Evolutionary conservation across 2,329 filamentous ascomycete genomes (phyloP).

Genomic region (Talaromyces verruculosus): DNA sequence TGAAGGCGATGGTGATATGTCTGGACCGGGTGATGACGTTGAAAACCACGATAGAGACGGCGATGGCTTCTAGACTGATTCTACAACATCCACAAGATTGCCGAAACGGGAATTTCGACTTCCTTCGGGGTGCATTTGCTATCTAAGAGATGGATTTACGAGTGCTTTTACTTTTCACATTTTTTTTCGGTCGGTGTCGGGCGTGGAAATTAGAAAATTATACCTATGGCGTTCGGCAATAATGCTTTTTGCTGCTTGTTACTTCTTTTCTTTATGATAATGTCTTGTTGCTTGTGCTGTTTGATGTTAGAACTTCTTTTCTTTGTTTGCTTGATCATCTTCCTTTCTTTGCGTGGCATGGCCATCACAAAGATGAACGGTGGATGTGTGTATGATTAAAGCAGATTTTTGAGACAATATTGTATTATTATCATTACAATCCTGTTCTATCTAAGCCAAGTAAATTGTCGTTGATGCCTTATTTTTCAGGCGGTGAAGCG

Average conservation of each 20-base stretch:
- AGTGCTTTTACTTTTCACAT: neutral
- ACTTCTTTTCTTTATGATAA: neutral
- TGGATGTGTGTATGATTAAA: constrained; percentile 6
- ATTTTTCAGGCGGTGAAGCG: neutral
- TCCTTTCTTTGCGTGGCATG: neutral
- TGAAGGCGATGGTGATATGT: constrained; percentile 27
- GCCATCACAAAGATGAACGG: neutral
- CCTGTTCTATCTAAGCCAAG: neutral
- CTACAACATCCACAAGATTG: neutral
- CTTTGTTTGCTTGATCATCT: constrained; percentile 3
- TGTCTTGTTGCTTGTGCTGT: constrained; percentile 8
- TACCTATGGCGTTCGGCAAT: constrained; percentile 13
- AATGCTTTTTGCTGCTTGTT: neutral
- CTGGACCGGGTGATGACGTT: constrained; percentile 10
- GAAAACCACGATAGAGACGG: constrained; percentile 15
- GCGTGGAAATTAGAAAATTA: constrained; percentile 14
- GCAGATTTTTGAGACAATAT: neutral
- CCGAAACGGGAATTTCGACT: neutral
- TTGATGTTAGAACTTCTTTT: constrained; percentile 6
- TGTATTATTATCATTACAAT: neutral
- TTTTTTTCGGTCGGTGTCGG: constrained; percentile 13
- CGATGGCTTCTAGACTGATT: constrained; percentile 20
- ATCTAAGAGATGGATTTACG: constrained; percentile 5
- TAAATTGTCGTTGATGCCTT: constrained; percentile 6
- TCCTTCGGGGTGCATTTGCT: neutral